Conservation (phyloP, 2,329 filamentous ascomycete genomes). For the Monilinia laxa region DNA sequence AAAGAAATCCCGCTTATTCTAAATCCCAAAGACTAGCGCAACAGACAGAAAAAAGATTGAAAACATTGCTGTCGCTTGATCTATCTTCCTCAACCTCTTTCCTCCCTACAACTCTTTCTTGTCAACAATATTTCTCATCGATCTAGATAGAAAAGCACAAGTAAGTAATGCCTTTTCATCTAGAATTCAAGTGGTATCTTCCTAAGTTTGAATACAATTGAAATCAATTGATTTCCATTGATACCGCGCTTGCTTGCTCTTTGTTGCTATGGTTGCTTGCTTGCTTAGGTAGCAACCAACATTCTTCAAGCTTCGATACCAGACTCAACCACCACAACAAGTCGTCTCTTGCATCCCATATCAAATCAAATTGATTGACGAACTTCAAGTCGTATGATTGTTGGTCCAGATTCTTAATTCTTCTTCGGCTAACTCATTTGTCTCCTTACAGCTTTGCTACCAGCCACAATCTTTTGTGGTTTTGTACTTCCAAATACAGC, state of each 20-base stretch:
- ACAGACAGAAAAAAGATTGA: neutral
- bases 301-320: neutral
- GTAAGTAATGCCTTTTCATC: neutral
- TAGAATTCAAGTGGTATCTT: neutral
- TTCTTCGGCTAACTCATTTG: neutral
- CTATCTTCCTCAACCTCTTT: neutral
- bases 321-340: neutral
- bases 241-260: conserved; percentile 2
- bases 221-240: neutral
- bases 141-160: neutral
- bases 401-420: neutral
- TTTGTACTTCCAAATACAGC: neutral
- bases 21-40: neutral
- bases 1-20: neutral
- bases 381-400: neutral
- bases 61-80: conserved; percentile 4
- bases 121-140: neutral
- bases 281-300: conserved; percentile 1
- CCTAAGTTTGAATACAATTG: neutral
- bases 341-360: neutral
- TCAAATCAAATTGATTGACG: neutral
- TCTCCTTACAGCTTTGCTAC: neutral
- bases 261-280: neutral
- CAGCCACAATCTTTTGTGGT: neutral
- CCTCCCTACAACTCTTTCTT: neutral